Conservation (phyloP, 352 stramenopile genomes). For the Pythium phragmitis region DNA sequence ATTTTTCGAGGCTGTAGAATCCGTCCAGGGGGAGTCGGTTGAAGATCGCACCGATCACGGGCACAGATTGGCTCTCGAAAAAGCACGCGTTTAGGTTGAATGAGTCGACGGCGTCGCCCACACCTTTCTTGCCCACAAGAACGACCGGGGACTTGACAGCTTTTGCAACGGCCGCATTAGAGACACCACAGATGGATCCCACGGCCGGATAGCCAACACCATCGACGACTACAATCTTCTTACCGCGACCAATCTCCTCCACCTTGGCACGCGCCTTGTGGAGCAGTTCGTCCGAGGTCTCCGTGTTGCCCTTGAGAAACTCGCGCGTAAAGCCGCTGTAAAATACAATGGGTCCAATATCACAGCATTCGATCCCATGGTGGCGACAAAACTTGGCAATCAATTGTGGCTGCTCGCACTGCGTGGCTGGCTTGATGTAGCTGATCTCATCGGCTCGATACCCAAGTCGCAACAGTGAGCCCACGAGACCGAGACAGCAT, state of each 20-base stretch:
- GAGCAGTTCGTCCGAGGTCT: slow-evolving; percentile 83
- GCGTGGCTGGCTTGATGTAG: slow-evolving; percentile 99
- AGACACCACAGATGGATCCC: slow-evolving; percentile 79
- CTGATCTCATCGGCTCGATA: slow-evolving; percentile 78
- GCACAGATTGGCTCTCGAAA: slow-evolving; percentile 89
- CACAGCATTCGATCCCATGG: slow-evolving; percentile 82
- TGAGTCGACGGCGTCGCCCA: slow-evolving; percentile 96
- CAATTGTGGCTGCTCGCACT: slow-evolving; percentile 95
- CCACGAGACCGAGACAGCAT: slow-evolving; percentile 94
- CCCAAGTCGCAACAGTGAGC: slow-evolving; percentile 75
- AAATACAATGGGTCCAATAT: slow-evolving; percentile 95
- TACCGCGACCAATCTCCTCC: slow-evolving; percentile 82
- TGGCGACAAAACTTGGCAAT: slow-evolving; percentile 92
- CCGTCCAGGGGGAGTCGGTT: slow-evolving; percentile 92
- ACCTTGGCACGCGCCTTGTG: slow-evolving; percentile 82
- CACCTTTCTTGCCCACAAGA: slow-evolving; percentile 94
- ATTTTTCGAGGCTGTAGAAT: slow-evolving; percentile 95
- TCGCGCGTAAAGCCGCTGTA: slow-evolving; percentile 97
- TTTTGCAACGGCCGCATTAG: slow-evolving; percentile 67
- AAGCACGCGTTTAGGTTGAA: slow-evolving; percentile 97
- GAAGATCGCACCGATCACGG: slow-evolving; percentile 96
- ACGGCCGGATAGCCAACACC: slow-evolving; percentile 96
- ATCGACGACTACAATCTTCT: slow-evolving; percentile 95
- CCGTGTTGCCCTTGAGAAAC: slow-evolving; percentile 92
- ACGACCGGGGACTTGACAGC: slow-evolving; percentile 84